Evolutionary conservation across 331 rosid species (phyloP).

Genomic region (Erythrophleum ivorense): DNA sequence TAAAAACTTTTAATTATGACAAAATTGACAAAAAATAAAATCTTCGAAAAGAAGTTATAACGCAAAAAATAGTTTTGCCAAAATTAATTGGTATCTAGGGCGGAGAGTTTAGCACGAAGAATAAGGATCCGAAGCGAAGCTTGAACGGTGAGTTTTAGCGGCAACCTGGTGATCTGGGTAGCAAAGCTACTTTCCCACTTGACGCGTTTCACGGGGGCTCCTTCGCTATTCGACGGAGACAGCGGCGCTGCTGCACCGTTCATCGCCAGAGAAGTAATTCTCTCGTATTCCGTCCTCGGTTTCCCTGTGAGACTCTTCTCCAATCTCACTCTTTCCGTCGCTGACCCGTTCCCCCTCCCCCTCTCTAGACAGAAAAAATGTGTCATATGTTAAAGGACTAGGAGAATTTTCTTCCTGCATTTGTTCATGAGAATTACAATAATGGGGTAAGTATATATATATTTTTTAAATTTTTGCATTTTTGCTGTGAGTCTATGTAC

Average conservation of each 20-base stretch:
- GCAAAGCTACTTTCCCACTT: not conserved
- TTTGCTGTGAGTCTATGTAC: not conserved
- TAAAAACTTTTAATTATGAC: too few relatives aligned
- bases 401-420: not conserved
- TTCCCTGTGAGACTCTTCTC: not conserved
- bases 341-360: not conserved
- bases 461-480: too few relatives aligned
- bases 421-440: too few relatives aligned
- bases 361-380: not conserved
- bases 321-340: not conserved
- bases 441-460: too few relatives aligned
- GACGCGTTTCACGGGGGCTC: not conserved
- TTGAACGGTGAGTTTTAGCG: too few relatives aligned
- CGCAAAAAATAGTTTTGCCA: too few relatives aligned
- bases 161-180: too few relatives aligned
- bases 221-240: conserved; percentile 3
- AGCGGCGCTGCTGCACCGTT: not conserved
- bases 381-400: not conserved
- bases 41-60: too few relatives aligned
- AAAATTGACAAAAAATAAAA: too few relatives aligned
- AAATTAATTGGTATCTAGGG: too few relatives aligned
- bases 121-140: too few relatives aligned
- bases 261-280: not conserved
- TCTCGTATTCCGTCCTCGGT: not conserved
- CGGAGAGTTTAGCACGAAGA: too few relatives aligned